phyloP scores from a whole-genome alignment of 2,329 filamentous ascomycete genomes.

The Fusarium udum region DNA sequence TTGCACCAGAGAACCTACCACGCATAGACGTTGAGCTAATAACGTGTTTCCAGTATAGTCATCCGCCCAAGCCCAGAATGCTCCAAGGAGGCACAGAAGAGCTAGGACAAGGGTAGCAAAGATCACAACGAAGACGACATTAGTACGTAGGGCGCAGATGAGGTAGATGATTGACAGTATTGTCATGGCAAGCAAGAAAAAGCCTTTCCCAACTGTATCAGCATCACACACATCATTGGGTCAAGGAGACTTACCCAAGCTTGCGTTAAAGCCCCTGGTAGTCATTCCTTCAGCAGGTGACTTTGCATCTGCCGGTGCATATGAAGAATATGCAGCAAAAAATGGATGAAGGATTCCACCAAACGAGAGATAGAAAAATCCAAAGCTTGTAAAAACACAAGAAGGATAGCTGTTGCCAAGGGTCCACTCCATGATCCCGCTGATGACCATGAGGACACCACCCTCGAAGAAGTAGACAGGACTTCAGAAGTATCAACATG shows the following conservation, averaged over 20 bases:
- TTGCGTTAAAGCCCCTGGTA: not conserved
- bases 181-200: not conserved
- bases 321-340: not conserved
- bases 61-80: not conserved
- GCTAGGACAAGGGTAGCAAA: not conserved
- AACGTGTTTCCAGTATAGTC: not conserved
- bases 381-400: not conserved
- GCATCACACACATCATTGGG: too few relatives aligned
- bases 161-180: not conserved
- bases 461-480: not conserved
- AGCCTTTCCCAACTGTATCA: not conserved
- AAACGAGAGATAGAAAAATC: not conserved
- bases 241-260: not conserved
- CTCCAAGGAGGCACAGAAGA: not conserved
- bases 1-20: not conserved
- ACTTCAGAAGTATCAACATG: accelerated
- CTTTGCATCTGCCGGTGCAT: not conserved
- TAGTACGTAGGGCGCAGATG: not conserved
- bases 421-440: not conserved
- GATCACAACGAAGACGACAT: not conserved
- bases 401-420: not conserved
- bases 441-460: not conserved
- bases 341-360: not conserved
- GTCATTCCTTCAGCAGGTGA: not conserved
- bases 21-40: not conserved